These are phyloP conservation scores for Saccharomyces hybrid DNA, from an alignment of 1,139 yeast genomes.

Conservation along the genomic window DNA sequence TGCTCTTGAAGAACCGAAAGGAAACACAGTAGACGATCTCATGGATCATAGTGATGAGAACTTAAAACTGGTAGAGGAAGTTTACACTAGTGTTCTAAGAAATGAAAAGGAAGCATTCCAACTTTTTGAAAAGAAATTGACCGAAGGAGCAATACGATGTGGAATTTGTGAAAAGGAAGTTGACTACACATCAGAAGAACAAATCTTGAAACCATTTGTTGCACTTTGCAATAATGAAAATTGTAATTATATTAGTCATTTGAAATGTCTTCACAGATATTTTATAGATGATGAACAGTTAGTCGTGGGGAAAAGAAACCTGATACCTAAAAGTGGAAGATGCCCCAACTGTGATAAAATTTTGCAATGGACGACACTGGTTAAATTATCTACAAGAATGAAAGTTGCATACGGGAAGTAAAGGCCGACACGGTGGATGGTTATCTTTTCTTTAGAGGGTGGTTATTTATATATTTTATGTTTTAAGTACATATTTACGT, in stretches of 20 bases:
- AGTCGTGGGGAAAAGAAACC: constrained; percentile 5
- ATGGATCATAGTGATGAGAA: constrained; percentile 21
- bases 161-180: constrained; percentile 29
- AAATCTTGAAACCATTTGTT: constrained; percentile 25
- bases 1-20: constrained; percentile 10
- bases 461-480: background rate
- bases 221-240: constrained; percentile 35
- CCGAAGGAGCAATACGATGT: constrained; percentile 29
- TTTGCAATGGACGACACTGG: constrained; percentile 39
- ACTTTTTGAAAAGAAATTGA: constrained; percentile 21
- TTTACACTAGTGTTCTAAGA: constrained; percentile 17
- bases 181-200: constrained; percentile 33
- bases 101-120: constrained; percentile 16
- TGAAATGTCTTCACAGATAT: constrained; percentile 37
- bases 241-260: constrained; percentile 38
- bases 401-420: constrained; percentile 11
- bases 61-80: constrained; percentile 14
- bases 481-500: background rate
- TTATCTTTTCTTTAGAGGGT: background rate
- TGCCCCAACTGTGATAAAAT: constrained; percentile 37
- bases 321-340: constrained; percentile 37
- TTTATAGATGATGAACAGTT: constrained; percentile 18
- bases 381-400: constrained; percentile 34
- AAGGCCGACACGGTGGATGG: background rate
- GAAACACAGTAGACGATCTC: constrained; percentile 15